Conservation (phyloP, 108 stramenopile species). For the Conticribra weissflogii region DNA sequence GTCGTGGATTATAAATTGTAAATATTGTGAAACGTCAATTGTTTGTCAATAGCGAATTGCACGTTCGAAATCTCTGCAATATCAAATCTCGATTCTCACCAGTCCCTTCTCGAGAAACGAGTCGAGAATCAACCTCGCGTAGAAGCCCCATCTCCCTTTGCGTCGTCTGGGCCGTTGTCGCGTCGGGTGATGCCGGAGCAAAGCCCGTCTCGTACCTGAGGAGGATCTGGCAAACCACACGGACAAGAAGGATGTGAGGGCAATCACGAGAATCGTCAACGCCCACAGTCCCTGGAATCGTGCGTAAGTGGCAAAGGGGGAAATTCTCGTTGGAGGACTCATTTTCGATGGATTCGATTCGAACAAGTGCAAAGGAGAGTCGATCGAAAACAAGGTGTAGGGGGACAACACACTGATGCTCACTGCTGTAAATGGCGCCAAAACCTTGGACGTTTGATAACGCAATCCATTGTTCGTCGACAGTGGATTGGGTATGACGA, state of each 20-base stretch:
- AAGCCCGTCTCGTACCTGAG: not conserved
- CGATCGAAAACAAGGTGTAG: no score
- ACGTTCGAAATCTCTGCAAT: no score
- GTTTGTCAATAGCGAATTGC: no score
- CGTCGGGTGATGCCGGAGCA: not conserved
- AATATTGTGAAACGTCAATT: no score
- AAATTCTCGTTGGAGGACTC: no score
- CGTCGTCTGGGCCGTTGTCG: no score
- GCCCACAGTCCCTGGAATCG: not conserved
- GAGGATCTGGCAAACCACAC: not conserved
- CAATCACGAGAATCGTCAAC: not conserved
- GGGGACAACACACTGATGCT: no score
- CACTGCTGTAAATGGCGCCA: conserved; percentile 1
- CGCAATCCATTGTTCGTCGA: not conserved
- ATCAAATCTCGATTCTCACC: not conserved
- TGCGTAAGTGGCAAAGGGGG: not conserved
- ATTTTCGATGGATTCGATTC: no score
- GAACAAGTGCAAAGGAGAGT: no score
- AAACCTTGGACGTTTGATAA: conserved; percentile 2
- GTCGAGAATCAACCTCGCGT: not conserved
- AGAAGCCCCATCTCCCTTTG: not conserved
- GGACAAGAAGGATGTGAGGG: not conserved
- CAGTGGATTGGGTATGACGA: conserved; percentile 6
- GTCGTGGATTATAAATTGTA: no score
- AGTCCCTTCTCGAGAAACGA: not conserved